phyloP scores from a whole-genome alignment of 208 protist genomes.

The Endotrypanum monterogeii region DNA sequence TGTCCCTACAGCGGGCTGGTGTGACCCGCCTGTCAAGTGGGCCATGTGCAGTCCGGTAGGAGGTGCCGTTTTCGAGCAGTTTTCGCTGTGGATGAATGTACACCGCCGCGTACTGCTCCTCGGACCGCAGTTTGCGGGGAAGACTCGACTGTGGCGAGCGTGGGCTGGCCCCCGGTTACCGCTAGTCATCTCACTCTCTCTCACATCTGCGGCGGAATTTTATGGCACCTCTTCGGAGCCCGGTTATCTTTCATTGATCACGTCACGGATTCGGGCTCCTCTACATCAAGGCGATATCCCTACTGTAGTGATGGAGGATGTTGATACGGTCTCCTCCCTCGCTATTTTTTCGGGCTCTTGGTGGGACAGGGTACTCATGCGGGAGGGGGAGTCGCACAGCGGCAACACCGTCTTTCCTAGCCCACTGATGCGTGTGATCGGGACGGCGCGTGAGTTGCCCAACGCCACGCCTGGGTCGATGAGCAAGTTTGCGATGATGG shows the following conservation, averaged over 20 bases:
- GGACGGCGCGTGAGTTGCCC: constrained; percentile 11
- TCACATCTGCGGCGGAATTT: constrained; percentile 69
- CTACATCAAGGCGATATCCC: background rate
- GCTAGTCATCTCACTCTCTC: constrained; percentile 51
- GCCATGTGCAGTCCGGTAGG: background rate
- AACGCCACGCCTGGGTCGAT: constrained; percentile 18
- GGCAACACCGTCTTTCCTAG: constrained; percentile 1
- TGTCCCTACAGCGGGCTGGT: constrained; percentile 4
- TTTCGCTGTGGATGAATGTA: constrained; percentile 50
- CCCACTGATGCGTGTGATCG: constrained; percentile 20
- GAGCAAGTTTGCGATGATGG: constrained; percentile 30
- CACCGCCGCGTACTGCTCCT: constrained; percentile 61
- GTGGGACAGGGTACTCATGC: constrained; percentile 6
- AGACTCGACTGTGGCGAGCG: constrained; percentile 64
- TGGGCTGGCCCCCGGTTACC: constrained; percentile 49
- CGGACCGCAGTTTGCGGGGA: constrained; percentile 73
- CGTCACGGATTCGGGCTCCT: constrained; percentile 5
- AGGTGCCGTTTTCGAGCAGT: constrained; percentile 28
- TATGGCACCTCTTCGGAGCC: constrained; percentile 49
- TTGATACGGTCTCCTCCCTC: constrained; percentile 24
- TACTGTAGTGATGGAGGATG: constrained; percentile 28
- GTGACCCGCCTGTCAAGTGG: background rate
- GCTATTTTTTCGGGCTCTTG: constrained; percentile 23
- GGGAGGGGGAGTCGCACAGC: constrained; percentile 19
- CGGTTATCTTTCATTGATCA: constrained; percentile 29